Base-by-base conservation (phyloP, 805 yeast genomes). In the Wickerhamiella parazyma region DNA sequence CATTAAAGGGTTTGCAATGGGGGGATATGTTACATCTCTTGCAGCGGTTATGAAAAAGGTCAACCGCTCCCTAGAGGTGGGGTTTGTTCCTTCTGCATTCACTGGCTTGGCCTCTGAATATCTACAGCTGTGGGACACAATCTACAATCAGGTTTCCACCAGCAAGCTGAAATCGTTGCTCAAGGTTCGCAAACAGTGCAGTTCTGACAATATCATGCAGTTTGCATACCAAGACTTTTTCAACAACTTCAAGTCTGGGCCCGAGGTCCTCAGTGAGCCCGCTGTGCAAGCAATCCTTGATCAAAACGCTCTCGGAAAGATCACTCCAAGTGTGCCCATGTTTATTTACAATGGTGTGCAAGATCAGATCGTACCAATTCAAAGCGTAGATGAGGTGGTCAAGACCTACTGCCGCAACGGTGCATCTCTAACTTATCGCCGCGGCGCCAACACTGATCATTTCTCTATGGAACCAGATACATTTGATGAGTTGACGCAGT, bases 301-400 rank as follows among this genome's bases (percentile, higher is more conserved):
- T 2, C 44, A 49, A 16, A 55, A 51, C 36, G 33, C 42, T 6
- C 48, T 52, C 18, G 61, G 59, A 16, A 31, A 44, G 20, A 18
- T 25, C 3, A 48, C 49, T 1, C 58, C 60, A 9, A 47, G 42
- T 7, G 16, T 41, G 7, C 54, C 52, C 4, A 8, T 56, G 38
- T 55, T 41, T 42, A 46, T 58, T 11, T 57, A 56, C 48, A 58
- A 55, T 18, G 55, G 55, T n/a, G 36, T 44, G 20, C 24, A 41
- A 12, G 63, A 59, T 42, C 51, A 45, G 26, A 45, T 52, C 3
- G 54, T 53, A 6, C 51, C 52, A n/a, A 31, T 45, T 3, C 33
- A 18, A 2, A 45, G 44, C 9, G 55, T 55, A 12, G 50, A 48
- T 8, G 18, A 11, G 2, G 39, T 49, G 6, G 47, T 48, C 35